phyloP scores from a whole-genome alignment of 2,329 filamentous ascomycete genomes.

The Claviceps capensis region DNA sequence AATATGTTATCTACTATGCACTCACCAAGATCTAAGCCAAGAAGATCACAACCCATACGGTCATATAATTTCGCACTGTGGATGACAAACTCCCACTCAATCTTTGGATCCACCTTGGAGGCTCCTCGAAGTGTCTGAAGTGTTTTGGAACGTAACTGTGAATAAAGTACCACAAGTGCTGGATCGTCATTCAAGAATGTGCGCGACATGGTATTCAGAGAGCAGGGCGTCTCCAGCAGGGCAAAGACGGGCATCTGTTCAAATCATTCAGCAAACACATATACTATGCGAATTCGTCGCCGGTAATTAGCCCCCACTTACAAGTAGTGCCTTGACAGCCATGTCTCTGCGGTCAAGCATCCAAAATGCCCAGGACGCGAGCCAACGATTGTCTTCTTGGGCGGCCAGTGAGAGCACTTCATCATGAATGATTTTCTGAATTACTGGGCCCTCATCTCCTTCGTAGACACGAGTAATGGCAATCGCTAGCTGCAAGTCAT shows the following conservation, averaged over 20 bases:
- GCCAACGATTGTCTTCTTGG: slow-evolving; percentile 77
- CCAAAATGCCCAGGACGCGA: slow-evolving; percentile 93
- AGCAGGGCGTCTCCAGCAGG: slow-evolving; percentile 54
- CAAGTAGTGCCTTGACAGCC: slow-evolving; percentile 71
- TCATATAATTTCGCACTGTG: slow-evolving; percentile 76
- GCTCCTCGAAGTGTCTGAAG: slow-evolving; percentile 77
- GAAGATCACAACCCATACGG: slow-evolving; percentile 83
- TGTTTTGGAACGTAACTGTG: slow-evolving; percentile 68
- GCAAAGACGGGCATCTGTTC: slow-evolving; percentile 63
- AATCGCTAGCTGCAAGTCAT: slow-evolving; percentile 81
- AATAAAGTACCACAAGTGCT: slow-evolving; percentile 74
- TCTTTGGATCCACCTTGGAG: slow-evolving; percentile 60
- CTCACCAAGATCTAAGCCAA: slow-evolving; percentile 71
- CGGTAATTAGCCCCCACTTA: slow-evolving; percentile 27
- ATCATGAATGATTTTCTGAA: slow-evolving; percentile 63
- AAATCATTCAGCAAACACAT: neutral
- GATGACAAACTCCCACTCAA: slow-evolving; percentile 80
- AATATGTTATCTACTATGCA: slow-evolving; percentile 7
- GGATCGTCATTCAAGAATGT: slow-evolving; percentile 85
- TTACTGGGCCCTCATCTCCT: slow-evolving; percentile 63
- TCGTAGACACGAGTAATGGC: slow-evolving; percentile 80
- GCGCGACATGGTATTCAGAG: slow-evolving; percentile 58
- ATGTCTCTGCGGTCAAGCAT: slow-evolving; percentile 71
- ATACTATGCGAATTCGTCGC: neutral
- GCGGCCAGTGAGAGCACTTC: slow-evolving; percentile 67